Evolutionary conservation across 331 rosid species (phyloP), one percentile per base, ranked within the genome.

Genomic region (Saraca asoca): DNA sequence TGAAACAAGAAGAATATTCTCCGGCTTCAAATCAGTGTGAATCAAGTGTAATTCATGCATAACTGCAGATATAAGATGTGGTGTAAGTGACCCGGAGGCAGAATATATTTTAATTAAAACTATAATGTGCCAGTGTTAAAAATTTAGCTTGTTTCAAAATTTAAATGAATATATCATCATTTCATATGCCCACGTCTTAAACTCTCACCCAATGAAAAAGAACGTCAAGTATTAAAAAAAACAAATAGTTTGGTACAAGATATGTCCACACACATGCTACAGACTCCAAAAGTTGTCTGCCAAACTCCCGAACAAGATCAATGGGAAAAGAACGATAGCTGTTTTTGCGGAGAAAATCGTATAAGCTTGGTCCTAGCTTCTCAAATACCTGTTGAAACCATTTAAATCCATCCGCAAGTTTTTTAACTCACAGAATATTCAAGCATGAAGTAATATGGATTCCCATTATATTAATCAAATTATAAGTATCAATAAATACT

Each of bases 1-100:
- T 56, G 85, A 83, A 69, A 80, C 80, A 80, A 83, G 80, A 35
- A 79, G 85, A 58, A 79, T 51, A 66, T 83, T 83, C 70, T 83
- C 88, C 5, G 88, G 88, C 64, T 83, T 83, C 81, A 83, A 44
- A 74, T 83, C 88, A 0, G 88, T 83, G 68, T 83, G 85, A 69
- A 80, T 83, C 69, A 83, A 83, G 64, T 77, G 67, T 77, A 80
- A 70, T 74, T 74, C 88, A 80, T 83, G 88, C 80, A 80, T 59
- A 54, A 83, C 88, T 83, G 85, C 79, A 72, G 64, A 57, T 76
- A 60, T 54, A 24, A 24, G 31, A 24, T 24, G 3, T 24, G 31
- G 31, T 1, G 3, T 24, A 24, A 24, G 31, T 24, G 31, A 24
- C 1, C 31, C 3, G 31, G 31, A 24, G 31, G 31, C 3, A 24